Evolutionary conservation across 345 rosid genomes (phyloP), one percentile per base, ranked within the genome.

Genomic region (Brassica rapa): DNA sequence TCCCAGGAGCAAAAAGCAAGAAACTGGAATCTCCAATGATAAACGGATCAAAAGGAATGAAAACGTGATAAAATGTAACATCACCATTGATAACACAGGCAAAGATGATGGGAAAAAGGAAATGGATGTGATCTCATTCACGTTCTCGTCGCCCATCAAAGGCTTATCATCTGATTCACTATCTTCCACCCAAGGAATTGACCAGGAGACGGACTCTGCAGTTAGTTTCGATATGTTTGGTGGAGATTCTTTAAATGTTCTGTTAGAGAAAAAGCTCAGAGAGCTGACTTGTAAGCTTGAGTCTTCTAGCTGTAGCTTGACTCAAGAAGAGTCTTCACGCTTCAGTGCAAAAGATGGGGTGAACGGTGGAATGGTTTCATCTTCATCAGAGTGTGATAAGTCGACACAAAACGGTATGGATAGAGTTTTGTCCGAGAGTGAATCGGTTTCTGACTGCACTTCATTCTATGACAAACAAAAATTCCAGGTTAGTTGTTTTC

Each of bases 371-470:
- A 51, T 49, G 55, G 1, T 43, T 43, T 43, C 51, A 43, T 43
- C 51, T 43, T 43, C 51, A 43, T 43, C 51, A 43, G 51, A 43
- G 51, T 43, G 12, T 43, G 51, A 43, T 1, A 51, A 53, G 60
- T 53, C 60, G 24, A 53, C 60, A 3, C 60, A 53, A 53, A 16
- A 53, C 60, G 60, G 60, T 53, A 10, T 53, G 24, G 60, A 53
- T 53, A 53, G 2, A 6, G 60, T 53, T 53, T 6, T 53, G 19
- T 53, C 60, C 19, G 60, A 53, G 24, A 53, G 60, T 53, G 60
- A 53, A 53, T 53, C 60, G 16, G 60, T 53, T 53, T 53, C 60
- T 53, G 60, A 53, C 60, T 53, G 60, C 24, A 53, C 60, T 53
- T 53, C 60, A 7, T 16, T 53, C 60, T 53, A 15, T 53, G 60